Percentiles rank a stretch among this genome's conserved stretches.
Conservation (phyloP, 371 early-diverging fungal genomes). For the Mucor circinelloides region DNA sequence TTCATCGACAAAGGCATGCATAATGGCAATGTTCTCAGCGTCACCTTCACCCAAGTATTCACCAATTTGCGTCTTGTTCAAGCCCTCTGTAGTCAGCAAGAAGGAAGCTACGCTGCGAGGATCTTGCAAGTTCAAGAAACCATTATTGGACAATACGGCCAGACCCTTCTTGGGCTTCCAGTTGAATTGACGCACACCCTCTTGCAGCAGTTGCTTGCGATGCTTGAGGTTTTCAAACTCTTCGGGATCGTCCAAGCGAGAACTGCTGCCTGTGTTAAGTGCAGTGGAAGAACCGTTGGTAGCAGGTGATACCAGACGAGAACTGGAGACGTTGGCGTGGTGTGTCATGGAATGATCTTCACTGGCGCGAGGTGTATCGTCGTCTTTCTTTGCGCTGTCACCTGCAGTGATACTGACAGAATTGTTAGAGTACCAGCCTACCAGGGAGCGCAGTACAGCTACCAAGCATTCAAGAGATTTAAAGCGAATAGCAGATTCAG, state of each 20-base stretch:
- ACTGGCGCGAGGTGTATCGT: constrained; percentile 50
- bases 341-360: constrained; percentile 40
- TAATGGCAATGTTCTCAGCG: constrained; percentile 83
- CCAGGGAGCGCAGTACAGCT: constrained; percentile 54
- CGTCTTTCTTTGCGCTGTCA: constrained; percentile 23
- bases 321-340: constrained; percentile 38
- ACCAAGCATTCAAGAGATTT: constrained; percentile 60
- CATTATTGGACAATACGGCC: constrained; percentile 65
- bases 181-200: constrained; percentile 84
- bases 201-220: constrained; percentile 77
- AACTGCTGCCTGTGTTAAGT: constrained; percentile 19
- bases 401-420: constrained; percentile 48
- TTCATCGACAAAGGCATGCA: constrained; percentile 94
- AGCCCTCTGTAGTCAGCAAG: constrained; percentile 72
- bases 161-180: constrained; percentile 94
- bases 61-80: constrained; percentile 88
- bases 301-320: constrained; percentile 55
- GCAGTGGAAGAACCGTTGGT: constrained; percentile 62
- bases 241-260: constrained; percentile 74
- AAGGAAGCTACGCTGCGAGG: constrained; percentile 74
- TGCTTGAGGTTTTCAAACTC: constrained; percentile 79
- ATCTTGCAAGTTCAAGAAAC: constrained; percentile 60
- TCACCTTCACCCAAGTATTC: constrained; percentile 95
- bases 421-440: constrained; percentile 56
- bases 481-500: constrained; percentile 51